Conservation (phyloP, 1,139 yeast genomes). For the Maudiozyma humilis region DNA sequence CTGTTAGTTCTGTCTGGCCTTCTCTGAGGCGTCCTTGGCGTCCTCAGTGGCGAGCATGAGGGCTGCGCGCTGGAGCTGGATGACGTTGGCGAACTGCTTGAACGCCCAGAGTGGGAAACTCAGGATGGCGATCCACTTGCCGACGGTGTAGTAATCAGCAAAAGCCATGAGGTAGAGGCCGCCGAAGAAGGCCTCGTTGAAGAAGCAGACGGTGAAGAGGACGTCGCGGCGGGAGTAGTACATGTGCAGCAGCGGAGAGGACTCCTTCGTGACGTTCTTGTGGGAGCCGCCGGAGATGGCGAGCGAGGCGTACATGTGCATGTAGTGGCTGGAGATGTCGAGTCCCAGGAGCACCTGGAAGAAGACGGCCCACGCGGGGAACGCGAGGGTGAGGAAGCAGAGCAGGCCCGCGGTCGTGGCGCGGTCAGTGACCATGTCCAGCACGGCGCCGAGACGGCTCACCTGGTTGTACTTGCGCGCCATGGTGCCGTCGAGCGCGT, state of each 20-base stretch:
- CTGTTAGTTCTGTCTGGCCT: slow-evolving; percentile 2
- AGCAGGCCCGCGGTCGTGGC: slow-evolving; percentile 90
- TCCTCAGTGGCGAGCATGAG: slow-evolving; percentile 71
- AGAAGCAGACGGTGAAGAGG: slow-evolving; percentile 80
- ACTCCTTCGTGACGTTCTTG: slow-evolving; percentile 68
- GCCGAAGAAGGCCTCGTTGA: slow-evolving; percentile 86
- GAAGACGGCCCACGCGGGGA: slow-evolving; percentile 51
- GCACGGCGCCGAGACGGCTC: slow-evolving; percentile 87
- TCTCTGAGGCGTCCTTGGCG: slow-evolving; percentile 45
- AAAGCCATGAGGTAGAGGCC: slow-evolving; percentile 72
- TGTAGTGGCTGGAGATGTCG: slow-evolving; percentile 91
- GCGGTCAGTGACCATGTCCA: slow-evolving; percentile 98
- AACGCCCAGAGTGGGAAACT: slow-evolving; percentile 84
- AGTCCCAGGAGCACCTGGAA: slow-evolving; percentile 82
- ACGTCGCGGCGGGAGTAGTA: slow-evolving; percentile 84
- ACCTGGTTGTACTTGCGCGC: slow-evolving; percentile 88
- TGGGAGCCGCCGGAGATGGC: slow-evolving; percentile 73
- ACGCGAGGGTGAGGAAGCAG: slow-evolving; percentile 73
- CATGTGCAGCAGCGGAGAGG: slow-evolving; percentile 64
- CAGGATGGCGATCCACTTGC: slow-evolving; percentile 46
- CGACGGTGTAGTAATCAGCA: slow-evolving; percentile 38
- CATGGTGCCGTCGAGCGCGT: slow-evolving; percentile 94
- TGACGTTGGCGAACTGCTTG: slow-evolving; percentile 83
- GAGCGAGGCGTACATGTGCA: slow-evolving; percentile 96
- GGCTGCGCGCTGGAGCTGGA: slow-evolving; percentile 85